Base-by-base conservation (phyloP, 768 basidiomycete genomes). In the Rossbeevera mucosa region DNA sequence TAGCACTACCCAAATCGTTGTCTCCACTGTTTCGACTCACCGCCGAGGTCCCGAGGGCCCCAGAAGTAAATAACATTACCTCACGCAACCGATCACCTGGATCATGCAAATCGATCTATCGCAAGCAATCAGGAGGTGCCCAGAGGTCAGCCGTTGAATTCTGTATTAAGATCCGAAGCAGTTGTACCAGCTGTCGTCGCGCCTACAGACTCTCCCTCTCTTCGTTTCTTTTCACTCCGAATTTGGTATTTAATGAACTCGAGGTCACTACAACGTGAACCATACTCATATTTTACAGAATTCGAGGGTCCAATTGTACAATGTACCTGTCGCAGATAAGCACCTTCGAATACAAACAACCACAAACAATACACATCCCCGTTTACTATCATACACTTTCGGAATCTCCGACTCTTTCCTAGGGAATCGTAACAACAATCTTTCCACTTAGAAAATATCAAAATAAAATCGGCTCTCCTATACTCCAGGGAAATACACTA, bases 401-500 rank as follows among this genome's bases (percentile, higher is more conserved):
- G 42, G 51, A 51, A 53, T 51, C 55, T 21, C 64, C 48, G 48
- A 36, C 44, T 20, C 33, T 50, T 30, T 42, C 51, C 57, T 63
- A 65, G 53, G 47, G 36, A 52, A 71, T 55, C 25, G 55, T 62
- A 18, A 57, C 64, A 30, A 71, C 50, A 25, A 72, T 66, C 56
- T 71, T 71, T 45, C 70, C 70, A 13, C 71, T 71, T 36, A 20
- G 22, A 50, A 52, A 44, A n/a, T n/a, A n/a, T n/a, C n/a, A n/a
- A 22, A 14, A 47, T 22, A 41, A 47, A 21, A 12, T 44, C 31
- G 16, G 24, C 25, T 16, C 21, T 25, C 52, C 43, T 21, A 31
- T 48, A 38, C 42, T 1, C 50, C 53, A 42, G 24, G 26, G 2
- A 50, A 49, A 48, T 47, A 47, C 36, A 45, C 74, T 65, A 47